Percentiles rank a stretch among this genome's conserved stretches.
Evolutionary conservation across 2,329 filamentous ascomycete species (phyloP).

Genomic region (Epichloe scottii): DNA sequence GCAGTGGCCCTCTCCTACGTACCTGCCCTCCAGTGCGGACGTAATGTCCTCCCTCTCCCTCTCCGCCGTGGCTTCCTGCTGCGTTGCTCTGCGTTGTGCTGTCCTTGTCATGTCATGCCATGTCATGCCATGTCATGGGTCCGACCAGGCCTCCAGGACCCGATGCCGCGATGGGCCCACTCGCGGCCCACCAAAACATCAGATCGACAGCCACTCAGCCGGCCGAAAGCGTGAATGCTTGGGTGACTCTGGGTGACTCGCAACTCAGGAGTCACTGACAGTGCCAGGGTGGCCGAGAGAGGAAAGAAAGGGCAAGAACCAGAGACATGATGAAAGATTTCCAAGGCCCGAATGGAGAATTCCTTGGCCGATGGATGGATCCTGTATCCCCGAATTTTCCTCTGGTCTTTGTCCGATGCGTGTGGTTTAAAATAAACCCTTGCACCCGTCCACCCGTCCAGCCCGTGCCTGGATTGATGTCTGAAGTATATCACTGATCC

Average conservation of each 20-base stretch:
- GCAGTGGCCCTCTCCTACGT: too few relatives aligned
- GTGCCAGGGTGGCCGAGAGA: too few relatives aligned
- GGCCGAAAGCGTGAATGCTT: conserved; percentile 1
- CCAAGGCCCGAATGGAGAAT: conserved; percentile 4
- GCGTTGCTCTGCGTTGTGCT: too few relatives aligned
- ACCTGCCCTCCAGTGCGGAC: too few relatives aligned
- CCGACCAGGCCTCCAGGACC: not conserved
- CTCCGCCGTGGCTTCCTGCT: too few relatives aligned
- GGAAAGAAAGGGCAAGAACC: not conserved
- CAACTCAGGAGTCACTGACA: too few relatives aligned
- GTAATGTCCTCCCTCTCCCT: too few relatives aligned
- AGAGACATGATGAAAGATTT: not conserved
- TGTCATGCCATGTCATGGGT: not conserved
- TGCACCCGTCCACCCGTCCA: not conserved
- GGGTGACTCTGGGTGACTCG: not conserved
- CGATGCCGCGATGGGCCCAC: not conserved
- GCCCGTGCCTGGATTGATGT: not conserved
- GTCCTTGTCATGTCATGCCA: too few relatives aligned
- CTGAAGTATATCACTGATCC: not conserved
- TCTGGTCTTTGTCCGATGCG: not conserved
- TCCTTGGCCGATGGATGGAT: not conserved
- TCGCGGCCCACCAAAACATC: not conserved
- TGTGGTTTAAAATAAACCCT: not conserved
- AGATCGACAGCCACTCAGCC: conserved; percentile 4
- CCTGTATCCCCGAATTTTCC: not conserved